phyloP scores from a whole-genome alignment of 331 rosid genomes.

The Pyracantha coccinea region DNA sequence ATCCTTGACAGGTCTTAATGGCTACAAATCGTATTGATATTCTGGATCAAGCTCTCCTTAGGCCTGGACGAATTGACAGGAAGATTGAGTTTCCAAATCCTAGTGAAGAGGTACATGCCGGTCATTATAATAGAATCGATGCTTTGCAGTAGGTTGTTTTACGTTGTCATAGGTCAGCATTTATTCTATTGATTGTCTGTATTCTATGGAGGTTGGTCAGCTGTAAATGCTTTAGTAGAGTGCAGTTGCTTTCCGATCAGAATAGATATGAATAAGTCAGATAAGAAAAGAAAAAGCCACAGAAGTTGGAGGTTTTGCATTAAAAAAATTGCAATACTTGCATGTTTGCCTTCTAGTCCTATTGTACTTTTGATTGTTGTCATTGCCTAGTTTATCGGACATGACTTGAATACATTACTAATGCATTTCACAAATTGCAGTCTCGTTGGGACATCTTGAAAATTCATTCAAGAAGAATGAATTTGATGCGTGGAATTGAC shows the following conservation, averaged over 20 bases:
- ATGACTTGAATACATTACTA: neutral
- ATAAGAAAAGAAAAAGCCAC: too few species aligned
- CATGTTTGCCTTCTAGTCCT: neutral
- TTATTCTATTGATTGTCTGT: neutral
- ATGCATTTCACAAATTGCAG: conserved; percentile 26
- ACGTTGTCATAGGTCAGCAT: neutral
- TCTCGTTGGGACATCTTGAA: conserved; percentile 90
- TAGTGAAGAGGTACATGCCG: conserved; percentile 58
- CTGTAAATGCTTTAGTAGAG: neutral
- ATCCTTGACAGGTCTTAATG: conserved; percentile 65
- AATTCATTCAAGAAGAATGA: conserved; percentile 97
- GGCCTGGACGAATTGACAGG: conserved; percentile 97
- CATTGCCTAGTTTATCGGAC: neutral
- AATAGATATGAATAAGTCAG: too few species aligned
- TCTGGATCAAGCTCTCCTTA: conserved; percentile 91
- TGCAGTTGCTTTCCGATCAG: neutral
- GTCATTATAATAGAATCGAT: neutral
- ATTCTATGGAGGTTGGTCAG: neutral
- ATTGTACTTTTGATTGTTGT: neutral
- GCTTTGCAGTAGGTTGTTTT: neutral
- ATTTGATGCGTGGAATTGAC: conserved; percentile 96
- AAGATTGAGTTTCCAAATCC: conserved; percentile 98
- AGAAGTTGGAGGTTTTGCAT: too few species aligned
- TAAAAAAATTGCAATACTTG: too few species aligned
- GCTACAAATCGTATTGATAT: conserved; percentile 98